Evolutionary conservation across 306 rosid species (phyloP).

Genomic region (Prunus dulcis): DNA sequence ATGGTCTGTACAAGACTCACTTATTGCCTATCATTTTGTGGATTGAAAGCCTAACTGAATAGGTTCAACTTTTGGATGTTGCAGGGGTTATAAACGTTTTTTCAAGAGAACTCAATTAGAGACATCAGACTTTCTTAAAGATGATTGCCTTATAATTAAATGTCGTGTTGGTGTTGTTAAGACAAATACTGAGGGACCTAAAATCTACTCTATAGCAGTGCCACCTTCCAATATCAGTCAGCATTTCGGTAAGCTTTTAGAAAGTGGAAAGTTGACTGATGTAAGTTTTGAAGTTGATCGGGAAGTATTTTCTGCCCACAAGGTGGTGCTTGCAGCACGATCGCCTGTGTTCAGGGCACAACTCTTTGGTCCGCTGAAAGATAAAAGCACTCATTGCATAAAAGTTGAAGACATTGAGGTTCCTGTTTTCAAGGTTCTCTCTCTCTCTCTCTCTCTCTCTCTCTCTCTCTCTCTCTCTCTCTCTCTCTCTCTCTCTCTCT

Average conservation of each 20-base stretch:
- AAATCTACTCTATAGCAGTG: constrained; percentile 41
- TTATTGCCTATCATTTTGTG: constrained; percentile 1
- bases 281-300: constrained; percentile 58
- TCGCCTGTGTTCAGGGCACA: constrained; percentile 64
- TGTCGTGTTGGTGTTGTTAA: constrained; percentile 63
- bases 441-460: constrained; percentile 7
- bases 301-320: constrained; percentile 55
- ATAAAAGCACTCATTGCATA: constrained; percentile 40
- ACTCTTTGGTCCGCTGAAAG: constrained; percentile 66
- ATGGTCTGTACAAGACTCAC: background rate
- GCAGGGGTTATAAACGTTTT: constrained; percentile 70
- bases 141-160: constrained; percentile 51
- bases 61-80: constrained; percentile 6
- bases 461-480: background rate
- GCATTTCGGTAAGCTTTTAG: constrained; percentile 54
- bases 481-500: constrained; percentile 7
- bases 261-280: constrained; percentile 50
- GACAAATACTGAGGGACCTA: constrained; percentile 54
- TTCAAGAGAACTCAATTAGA: constrained; percentile 50
- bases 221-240: constrained; percentile 47
- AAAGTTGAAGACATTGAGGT: constrained; percentile 56
- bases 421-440: constrained; percentile 53
- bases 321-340: constrained; percentile 61
- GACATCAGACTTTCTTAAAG: constrained; percentile 55
- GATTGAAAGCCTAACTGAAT: constrained; percentile 1